Conservation (phyloP, 257 asterid species). For the Scutellaria barbata region DNA sequence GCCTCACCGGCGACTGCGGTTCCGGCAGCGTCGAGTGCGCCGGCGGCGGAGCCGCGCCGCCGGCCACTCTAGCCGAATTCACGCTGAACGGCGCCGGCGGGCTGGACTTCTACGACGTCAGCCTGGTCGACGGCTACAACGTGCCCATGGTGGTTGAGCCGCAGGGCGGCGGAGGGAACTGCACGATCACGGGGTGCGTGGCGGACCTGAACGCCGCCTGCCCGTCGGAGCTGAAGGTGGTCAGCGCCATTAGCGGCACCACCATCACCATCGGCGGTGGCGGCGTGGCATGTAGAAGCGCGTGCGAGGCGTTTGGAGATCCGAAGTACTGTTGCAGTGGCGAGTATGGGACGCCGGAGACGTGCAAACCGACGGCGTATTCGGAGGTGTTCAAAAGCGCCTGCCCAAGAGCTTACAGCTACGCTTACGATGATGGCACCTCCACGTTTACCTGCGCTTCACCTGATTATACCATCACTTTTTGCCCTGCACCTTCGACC, state of each 20-base stretch:
- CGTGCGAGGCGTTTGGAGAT: constrained; percentile 69
- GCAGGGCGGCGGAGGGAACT: constrained; percentile 61
- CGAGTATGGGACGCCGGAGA: constrained; percentile 58
- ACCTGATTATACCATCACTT: constrained; percentile 63
- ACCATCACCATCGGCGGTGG: constrained; percentile 47
- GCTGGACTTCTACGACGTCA: constrained; percentile 75
- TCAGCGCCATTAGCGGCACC: constrained; percentile 15
- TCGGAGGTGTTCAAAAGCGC: constrained; percentile 65
- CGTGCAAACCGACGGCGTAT: constrained; percentile 63
- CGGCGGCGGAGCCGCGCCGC: constrained; percentile 67
- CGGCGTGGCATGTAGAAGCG: constrained; percentile 69
- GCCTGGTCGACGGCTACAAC: constrained; percentile 83
- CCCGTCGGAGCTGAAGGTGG: constrained; percentile 59
- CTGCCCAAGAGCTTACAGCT: constrained; percentile 82
- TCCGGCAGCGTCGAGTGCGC: constrained; percentile 60
- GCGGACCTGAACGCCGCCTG: constrained; percentile 59
- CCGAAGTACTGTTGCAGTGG: constrained; percentile 74
- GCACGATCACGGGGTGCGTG: constrained; percentile 64
- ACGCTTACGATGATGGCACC: constrained; percentile 74
- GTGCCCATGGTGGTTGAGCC: constrained; percentile 70
- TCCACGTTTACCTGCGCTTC: constrained; percentile 72
- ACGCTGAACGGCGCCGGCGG: constrained; percentile 73
- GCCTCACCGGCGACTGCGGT: constrained; percentile 76
- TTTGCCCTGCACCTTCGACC: constrained; percentile 64
- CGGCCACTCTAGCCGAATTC: constrained; percentile 79